Evolutionary conservation across 352 stramenopile genomes (phyloP), one percentile per base, ranked within the genome.

Genomic region (Phytophthora agathidicida): DNA sequence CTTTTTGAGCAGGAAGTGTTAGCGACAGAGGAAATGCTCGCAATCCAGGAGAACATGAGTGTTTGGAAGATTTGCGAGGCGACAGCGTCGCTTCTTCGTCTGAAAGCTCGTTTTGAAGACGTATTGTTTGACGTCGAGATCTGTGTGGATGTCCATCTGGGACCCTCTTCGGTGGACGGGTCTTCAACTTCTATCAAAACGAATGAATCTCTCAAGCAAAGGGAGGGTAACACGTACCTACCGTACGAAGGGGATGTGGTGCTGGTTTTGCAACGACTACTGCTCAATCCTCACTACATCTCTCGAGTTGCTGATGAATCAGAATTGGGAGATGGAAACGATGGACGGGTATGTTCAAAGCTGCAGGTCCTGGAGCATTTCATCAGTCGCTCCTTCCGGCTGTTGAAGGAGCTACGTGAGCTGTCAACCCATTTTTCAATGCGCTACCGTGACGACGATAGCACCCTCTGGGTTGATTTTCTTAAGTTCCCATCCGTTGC

Each of bases 391-490:
- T 73, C 80, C 4, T 88, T 81, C 45, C 72, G 72, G 10, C 75
- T 89, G 38, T 56, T 92, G 39, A 68, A 62, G 11, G 80, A 90
- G 17, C 43, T 93, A 27, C 80, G 83, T 13, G 46, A 68, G 10
- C 66, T 93, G 7, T 93, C 83, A 28, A 80, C 68, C 7, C 59
- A 68, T 41, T 88, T 81, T 50, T 56, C 62, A 3, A 60, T 89
- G 60, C 65, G 71, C 17, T 80, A 87, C 37, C 64, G 76, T 35
- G 41, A 67, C 27, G 59, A 85, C 9, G 49, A 72, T 14, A 71
- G 64, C 23, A 66, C 68, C 23, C 58, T 93, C 2, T 89, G 77
- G 75, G 60, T 88, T 28, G 75, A 89, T 39, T 91, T 93, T 39
- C 46, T 87, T 23, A 81, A 83, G 42, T 90, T 89, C 30, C 75